These are phyloP conservation scores for Eucalyptus virginea DNA, from an alignment of 345 rosid species.

Conservation along the genomic window DNA sequence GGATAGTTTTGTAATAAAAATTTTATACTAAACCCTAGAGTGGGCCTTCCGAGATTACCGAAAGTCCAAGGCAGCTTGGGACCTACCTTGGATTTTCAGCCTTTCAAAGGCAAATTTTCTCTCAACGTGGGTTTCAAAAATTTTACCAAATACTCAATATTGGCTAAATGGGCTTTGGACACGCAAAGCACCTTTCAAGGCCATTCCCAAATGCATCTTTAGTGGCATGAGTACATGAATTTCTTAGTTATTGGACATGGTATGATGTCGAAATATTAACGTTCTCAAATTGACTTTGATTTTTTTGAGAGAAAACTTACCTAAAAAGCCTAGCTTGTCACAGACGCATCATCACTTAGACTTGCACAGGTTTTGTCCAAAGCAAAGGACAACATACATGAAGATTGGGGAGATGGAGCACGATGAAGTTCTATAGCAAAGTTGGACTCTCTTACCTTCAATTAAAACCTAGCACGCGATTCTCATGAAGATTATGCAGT, in stretches of 20 bases:
- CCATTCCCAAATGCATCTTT: too few relatives aligned
- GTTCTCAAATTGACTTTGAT: neutral
- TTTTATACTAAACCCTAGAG: too few relatives aligned
- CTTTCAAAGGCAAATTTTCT: too few relatives aligned
- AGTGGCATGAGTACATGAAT: neutral
- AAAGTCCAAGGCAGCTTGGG: too few relatives aligned
- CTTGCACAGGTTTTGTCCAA: neutral
- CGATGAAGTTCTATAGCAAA: neutral
- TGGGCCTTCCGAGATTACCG: rapidly evolving
- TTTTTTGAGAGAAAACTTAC: neutral
- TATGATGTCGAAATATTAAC: too few relatives aligned
- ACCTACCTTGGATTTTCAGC: too few relatives aligned
- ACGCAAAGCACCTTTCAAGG: too few relatives aligned
- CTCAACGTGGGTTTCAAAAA: too few relatives aligned
- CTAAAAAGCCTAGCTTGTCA: neutral
- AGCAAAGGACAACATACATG: neutral
- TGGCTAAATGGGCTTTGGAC: too few relatives aligned
- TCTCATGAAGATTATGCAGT: neutral
- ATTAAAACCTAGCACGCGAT: neutral
- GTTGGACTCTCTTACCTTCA: neutral
- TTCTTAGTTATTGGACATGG: neutral
- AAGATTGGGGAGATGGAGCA: neutral
- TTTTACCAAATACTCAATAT: too few relatives aligned
- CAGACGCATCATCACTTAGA: neutral
- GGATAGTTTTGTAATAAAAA: too few relatives aligned